Evolutionary conservation across 2,329 filamentous ascomycete species (phyloP).

Genomic region (Ascochyta rabiei): DNA sequence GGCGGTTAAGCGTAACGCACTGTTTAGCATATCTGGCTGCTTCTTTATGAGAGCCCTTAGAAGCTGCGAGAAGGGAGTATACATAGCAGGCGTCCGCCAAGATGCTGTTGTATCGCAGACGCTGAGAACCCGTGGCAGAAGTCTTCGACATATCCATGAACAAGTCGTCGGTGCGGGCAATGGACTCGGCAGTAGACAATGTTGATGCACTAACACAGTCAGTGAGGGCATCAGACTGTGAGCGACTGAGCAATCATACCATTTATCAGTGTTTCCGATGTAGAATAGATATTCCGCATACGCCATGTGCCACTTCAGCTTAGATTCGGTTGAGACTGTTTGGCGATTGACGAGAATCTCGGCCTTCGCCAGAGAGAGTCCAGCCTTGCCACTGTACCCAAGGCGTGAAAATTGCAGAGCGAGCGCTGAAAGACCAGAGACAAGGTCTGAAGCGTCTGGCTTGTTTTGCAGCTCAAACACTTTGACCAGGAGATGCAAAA

Average conservation of each 20-base stretch:
- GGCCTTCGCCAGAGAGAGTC: constrained; percentile 63
- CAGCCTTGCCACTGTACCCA: constrained; percentile 66
- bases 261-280: constrained; percentile 69
- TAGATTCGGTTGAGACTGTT: constrained; percentile 52
- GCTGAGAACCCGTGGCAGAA: constrained; percentile 41
- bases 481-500: constrained; percentile 57
- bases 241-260: constrained; percentile 34
- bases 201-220: constrained; percentile 33
- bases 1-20: constrained; percentile 56
- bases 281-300: constrained; percentile 76
- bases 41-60: constrained; percentile 54
- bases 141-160: constrained; percentile 41
- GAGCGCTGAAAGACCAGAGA: constrained; percentile 54
- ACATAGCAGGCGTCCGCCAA: constrained; percentile 67
- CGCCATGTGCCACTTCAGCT: constrained; percentile 68
- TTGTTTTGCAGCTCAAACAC: constrained; percentile 54
- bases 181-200: constrained; percentile 36
- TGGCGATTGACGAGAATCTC: constrained; percentile 55
- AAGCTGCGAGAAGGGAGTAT: constrained; percentile 69
- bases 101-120: constrained; percentile 56
- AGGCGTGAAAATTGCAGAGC: constrained; percentile 63
- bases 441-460: constrained; percentile 47
- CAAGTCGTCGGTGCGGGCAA: constrained; percentile 35
- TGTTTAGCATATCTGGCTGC: constrained; percentile 57
- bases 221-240: constrained; percentile 8